Percentiles rank a stretch among this genome's conserved stretches.
Conservation (phyloP, 2,329 filamentous ascomycete species). For the Neopestalotiopsis sp. region DNA sequence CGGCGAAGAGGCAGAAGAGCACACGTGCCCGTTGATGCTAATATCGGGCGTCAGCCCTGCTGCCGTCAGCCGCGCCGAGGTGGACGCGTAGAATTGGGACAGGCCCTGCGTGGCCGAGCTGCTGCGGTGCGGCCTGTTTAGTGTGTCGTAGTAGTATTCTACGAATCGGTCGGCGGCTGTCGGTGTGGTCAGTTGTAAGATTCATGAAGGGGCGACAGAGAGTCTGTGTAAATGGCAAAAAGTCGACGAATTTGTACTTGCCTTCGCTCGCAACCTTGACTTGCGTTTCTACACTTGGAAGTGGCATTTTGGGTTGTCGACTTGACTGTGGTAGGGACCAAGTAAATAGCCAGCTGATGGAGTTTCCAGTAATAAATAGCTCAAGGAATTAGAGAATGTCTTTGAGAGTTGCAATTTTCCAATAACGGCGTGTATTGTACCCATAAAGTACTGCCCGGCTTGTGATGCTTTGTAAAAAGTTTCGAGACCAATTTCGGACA, state of each 20-base stretch:
- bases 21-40: constrained; percentile 77
- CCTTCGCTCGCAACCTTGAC: constrained; percentile 42
- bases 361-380: neutral
- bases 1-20: constrained; percentile 41
- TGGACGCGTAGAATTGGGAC: constrained; percentile 72
- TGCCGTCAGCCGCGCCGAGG: constrained; percentile 54
- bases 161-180: constrained; percentile 75
- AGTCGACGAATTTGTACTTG: constrained; percentile 24
- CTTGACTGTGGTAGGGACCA: neutral
- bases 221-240: neutral
- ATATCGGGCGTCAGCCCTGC: constrained; percentile 69
- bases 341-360: neutral
- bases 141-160: constrained; percentile 76
- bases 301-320: constrained; percentile 25
- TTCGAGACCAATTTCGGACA: neutral
- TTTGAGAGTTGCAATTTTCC: neutral
- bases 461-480: neutral
- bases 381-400: neutral
- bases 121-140: constrained; percentile 62
- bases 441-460: neutral
- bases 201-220: neutral
- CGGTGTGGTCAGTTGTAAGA: neutral
- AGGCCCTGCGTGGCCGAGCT: constrained; percentile 56
- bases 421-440: neutral
- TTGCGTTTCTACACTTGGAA: constrained; percentile 33